phyloP scores from a whole-genome alignment of 169 alveolate genomes.

The Neospora caninum region DNA sequence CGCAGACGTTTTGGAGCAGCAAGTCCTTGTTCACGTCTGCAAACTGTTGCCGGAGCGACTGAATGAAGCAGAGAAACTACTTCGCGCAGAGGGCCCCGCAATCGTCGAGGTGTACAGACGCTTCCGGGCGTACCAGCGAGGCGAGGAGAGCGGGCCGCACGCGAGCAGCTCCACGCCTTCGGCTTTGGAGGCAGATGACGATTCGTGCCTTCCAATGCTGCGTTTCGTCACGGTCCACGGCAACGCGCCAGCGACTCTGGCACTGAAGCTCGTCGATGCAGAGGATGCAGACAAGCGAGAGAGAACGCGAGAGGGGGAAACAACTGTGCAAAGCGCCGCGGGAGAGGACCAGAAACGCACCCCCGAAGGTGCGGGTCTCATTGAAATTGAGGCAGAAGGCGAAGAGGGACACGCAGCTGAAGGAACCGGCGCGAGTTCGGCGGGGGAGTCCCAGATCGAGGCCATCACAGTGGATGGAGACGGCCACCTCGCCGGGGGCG shows the following conservation, averaged over 20 bases:
- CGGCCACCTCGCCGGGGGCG: neutral
- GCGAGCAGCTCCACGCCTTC: neutral
- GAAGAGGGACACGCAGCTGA: no score
- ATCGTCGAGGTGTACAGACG: neutral
- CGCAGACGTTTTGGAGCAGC: neutral
- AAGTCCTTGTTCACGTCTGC: neutral
- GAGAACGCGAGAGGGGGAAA: no score
- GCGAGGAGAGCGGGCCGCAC: neutral
- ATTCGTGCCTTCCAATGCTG: neutral
- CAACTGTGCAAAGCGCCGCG: no score
- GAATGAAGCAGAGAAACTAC: neutral
- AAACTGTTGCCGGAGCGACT: neutral
- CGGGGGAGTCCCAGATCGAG: neutral
- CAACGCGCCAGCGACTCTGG: neutral
- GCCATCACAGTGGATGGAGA: neutral
- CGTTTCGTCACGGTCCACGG: neutral
- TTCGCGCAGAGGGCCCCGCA: neutral
- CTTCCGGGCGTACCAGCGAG: neutral
- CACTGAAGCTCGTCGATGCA: neutral
- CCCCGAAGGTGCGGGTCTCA: no score
- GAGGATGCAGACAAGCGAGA: neutral
- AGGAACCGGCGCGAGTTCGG: neutral
- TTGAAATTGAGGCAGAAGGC: neutral
- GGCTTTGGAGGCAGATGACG: neutral
- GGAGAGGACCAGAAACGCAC: no score